Evolutionary conservation across 192 early-diverging fungal genomes (phyloP).

Genomic region (Diversispora epigaea): DNA sequence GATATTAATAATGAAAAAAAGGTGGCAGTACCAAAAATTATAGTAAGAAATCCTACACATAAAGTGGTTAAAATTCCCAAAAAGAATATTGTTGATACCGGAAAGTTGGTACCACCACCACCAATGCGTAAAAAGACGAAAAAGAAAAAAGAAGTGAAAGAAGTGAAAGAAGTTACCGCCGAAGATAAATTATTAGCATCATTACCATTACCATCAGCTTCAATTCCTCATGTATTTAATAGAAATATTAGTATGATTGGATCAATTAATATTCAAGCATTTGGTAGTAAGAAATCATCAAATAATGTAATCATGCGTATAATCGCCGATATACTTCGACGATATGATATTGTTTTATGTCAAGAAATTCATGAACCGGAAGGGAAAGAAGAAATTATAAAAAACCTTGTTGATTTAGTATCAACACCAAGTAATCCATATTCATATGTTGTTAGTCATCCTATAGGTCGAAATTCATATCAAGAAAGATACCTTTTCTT

Average conservation of each 20-base stretch:
- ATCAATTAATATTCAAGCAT: conserved; percentile 30
- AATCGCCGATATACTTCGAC: conserved; percentile 24
- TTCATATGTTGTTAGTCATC: conserved; percentile 21
- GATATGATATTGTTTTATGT: conserved; percentile 29
- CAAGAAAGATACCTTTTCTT: conserved; percentile 30
- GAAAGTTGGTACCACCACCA: too few species aligned
- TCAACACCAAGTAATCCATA: conserved; percentile 23
- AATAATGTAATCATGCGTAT: conserved; percentile 15
- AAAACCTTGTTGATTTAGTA: not conserved
- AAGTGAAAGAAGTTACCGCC: not conserved
- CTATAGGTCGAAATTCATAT: conserved; percentile 26
- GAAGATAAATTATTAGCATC: not conserved
- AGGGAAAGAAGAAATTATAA: conserved; percentile 19
- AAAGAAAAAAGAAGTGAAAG: too few species aligned
- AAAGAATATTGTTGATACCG: too few species aligned
- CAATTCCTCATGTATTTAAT: not conserved
- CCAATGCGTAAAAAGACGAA: too few species aligned
- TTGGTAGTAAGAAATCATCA: conserved; percentile 25
- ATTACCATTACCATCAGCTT: conserved; percentile 20
- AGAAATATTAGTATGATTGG: conserved; percentile 18
- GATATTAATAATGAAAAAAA: too few species aligned
- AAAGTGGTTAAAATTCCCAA: too few species aligned
- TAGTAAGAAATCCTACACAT: too few species aligned
- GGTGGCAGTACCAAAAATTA: too few species aligned
- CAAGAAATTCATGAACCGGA: conserved; percentile 27